A percentile compares a stretch with the other conserved stretches of the same genome.
Evolutionary conservation across 2,329 filamentous ascomycete species (phyloP).

Genomic region (Verticillium longisporum): DNA sequence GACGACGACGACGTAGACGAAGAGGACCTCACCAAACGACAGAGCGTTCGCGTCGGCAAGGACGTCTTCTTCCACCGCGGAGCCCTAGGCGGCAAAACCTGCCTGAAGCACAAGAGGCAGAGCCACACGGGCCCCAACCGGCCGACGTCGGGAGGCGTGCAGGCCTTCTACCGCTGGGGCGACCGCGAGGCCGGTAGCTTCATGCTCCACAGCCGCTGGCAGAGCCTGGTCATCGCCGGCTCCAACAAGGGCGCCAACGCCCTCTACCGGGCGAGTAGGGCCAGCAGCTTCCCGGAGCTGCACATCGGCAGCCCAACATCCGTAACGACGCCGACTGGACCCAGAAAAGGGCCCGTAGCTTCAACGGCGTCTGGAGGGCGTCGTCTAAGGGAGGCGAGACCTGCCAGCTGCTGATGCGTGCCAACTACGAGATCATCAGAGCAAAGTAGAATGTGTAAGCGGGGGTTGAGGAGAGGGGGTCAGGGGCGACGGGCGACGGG

Average conservation of each 20-base stretch:
- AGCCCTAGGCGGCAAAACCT: background rate
- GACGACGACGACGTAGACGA: background rate
- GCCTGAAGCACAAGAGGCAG: background rate
- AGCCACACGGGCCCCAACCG: background rate
- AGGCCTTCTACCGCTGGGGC: background rate
- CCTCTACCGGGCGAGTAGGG: background rate
- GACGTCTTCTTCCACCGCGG: background rate
- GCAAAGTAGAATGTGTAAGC: background rate
- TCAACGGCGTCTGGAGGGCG: background rate
- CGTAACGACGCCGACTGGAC: background rate
- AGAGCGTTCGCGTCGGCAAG: background rate
- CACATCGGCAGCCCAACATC: background rate
- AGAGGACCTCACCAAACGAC: background rate
- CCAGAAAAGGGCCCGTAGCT: background rate
- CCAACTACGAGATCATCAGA: background rate
- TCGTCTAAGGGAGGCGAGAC: conserved; percentile 1
- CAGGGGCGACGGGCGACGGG: background rate
- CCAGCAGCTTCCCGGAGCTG: background rate
- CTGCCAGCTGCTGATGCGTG: background rate
- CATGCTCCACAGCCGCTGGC: background rate
- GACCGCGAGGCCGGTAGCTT: background rate
- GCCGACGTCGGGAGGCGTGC: background rate
- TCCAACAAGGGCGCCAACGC: background rate
- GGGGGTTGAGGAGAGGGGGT: background rate
- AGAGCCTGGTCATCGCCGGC: background rate